These are phyloP conservation scores for Dujonia santamariae DNA, from an alignment of 1,139 yeast species.

Conservation along the genomic window DNA sequence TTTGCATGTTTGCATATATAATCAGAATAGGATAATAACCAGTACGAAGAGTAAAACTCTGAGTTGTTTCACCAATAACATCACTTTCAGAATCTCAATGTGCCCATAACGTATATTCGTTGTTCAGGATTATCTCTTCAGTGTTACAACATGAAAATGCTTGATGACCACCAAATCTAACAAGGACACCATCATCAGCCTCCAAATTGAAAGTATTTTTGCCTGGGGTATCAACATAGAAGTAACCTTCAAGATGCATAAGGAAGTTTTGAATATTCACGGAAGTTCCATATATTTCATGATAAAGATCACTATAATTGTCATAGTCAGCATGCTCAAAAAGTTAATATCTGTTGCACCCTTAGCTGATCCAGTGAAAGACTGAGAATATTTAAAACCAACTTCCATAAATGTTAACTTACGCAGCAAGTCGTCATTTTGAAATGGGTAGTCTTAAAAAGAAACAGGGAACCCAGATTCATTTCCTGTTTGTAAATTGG, in stretches of 20 bases:
- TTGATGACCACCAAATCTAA: constrained; percentile 18
- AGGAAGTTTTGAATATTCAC: constrained; percentile 17
- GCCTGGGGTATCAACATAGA: constrained; percentile 18
- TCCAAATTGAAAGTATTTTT: constrained; percentile 16
- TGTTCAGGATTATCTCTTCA: too few species aligned
- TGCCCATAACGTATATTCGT: too few species aligned
- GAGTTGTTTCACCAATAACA: too few species aligned
- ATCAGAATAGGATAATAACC: constrained; percentile 4
- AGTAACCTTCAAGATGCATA: constrained; percentile 22
- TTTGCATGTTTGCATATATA: constrained; percentile 2
- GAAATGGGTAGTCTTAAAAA: not conserved
- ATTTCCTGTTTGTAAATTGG: too few species aligned
- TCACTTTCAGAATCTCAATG: too few species aligned
- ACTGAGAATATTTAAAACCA: not conserved
- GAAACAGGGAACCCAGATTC: constrained; percentile 1
- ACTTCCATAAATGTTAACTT: not conserved
- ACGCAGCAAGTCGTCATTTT: not conserved
- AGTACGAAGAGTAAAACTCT: not conserved
- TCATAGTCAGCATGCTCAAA: too few species aligned
- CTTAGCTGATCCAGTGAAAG: not conserved
- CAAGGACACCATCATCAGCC: constrained; percentile 22
- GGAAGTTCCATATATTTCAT: not conserved
- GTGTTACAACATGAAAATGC: constrained; percentile 25
- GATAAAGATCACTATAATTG: too few species aligned
- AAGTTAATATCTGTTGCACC: constrained; percentile 5